Conservation (phyloP, 768 basidiomycete species). For the Tricholoma furcatifolium region DNA sequence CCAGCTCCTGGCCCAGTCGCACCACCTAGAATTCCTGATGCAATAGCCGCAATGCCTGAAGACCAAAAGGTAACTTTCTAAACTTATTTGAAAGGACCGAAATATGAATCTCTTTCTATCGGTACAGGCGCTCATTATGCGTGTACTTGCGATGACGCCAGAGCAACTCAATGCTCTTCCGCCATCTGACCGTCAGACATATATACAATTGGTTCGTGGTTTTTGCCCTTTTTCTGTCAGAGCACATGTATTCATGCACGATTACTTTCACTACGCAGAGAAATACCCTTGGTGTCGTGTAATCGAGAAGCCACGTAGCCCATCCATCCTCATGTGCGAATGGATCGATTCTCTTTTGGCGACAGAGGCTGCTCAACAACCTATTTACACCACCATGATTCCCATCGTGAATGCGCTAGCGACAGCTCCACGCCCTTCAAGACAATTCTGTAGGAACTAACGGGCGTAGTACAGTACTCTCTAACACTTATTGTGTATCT, state of each 20-base stretch:
- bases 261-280: slow-evolving; percentile 25
- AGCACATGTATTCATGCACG: background rate
- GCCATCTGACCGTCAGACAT: slow-evolving; percentile 68
- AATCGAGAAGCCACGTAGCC: no score
- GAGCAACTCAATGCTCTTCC: slow-evolving; percentile 81
- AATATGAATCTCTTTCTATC: background rate
- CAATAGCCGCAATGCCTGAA: slow-evolving; percentile 60
- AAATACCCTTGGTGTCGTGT: slow-evolving; percentile 31
- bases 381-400: no score
- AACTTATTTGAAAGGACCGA: background rate
- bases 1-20: slow-evolving; percentile 24
- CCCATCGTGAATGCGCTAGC: no score
- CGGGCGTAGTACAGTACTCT: no score
- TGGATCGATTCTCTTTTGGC: no score
- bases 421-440: no score
- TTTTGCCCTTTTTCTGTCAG: background rate
- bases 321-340: no score
- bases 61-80: slow-evolving; percentile 56
- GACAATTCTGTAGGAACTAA: no score
- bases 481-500: no score
- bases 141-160: slow-evolving; percentile 56
- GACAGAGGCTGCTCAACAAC: no score
- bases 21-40: slow-evolving; percentile 38
- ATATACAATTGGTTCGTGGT: slow-evolving; percentile 76
- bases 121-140: slow-evolving; percentile 15